Evolutionary conservation across 2,329 filamentous ascomycete genomes (phyloP).

Genomic region (Cercospora nicotianae): DNA sequence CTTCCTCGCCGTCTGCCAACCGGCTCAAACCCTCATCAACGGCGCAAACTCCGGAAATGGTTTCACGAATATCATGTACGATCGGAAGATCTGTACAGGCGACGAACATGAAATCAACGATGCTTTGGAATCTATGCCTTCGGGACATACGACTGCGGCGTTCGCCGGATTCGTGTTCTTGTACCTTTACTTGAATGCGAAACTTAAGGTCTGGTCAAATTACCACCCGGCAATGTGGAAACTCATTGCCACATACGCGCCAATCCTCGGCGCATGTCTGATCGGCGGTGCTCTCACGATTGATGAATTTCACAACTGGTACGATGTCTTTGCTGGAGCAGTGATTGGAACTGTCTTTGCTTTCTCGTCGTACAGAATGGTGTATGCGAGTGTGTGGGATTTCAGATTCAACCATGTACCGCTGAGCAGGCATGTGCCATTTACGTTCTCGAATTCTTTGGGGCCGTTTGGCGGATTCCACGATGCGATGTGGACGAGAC

Average conservation of each 20-base stretch:
- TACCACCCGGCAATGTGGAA: slow-evolving; percentile 76
- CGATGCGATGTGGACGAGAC: slow-evolving; percentile 9
- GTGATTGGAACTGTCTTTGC: slow-evolving; percentile 66
- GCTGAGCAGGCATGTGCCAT: slow-evolving; percentile 59
- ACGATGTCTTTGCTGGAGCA: slow-evolving; percentile 67
- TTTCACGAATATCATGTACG: slow-evolving; percentile 64
- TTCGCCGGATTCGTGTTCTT: slow-evolving; percentile 72
- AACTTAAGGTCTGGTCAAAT: slow-evolving; percentile 72
- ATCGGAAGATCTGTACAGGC: slow-evolving; percentile 68
- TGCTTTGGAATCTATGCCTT: slow-evolving; percentile 69
- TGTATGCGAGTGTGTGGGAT: slow-evolving; percentile 68
- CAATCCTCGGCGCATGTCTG: slow-evolving; percentile 65
- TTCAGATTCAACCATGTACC: slow-evolving; percentile 68
- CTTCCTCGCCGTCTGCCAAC: slow-evolving; percentile 70
- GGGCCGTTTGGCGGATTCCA: slow-evolving; percentile 6
- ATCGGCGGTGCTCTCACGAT: slow-evolving; percentile 71
- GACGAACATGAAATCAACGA: slow-evolving; percentile 66
- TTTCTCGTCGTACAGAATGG: slow-evolving; percentile 65
- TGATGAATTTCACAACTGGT: slow-evolving; percentile 73
- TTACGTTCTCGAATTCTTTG: slow-evolving; percentile 42
- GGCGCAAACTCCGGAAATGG: slow-evolving; percentile 49
- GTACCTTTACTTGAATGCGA: slow-evolving; percentile 73
- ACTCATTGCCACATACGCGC: slow-evolving; percentile 62
- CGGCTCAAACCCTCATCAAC: slow-evolving; percentile 48
- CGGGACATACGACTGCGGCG: slow-evolving; percentile 71